A percentile compares a stretch with the other conserved stretches of the same genome.
These are phyloP conservation scores for Cladophialophora immunda DNA, from an alignment of 2,329 filamentous ascomycete species.

Conservation along the genomic window DNA sequence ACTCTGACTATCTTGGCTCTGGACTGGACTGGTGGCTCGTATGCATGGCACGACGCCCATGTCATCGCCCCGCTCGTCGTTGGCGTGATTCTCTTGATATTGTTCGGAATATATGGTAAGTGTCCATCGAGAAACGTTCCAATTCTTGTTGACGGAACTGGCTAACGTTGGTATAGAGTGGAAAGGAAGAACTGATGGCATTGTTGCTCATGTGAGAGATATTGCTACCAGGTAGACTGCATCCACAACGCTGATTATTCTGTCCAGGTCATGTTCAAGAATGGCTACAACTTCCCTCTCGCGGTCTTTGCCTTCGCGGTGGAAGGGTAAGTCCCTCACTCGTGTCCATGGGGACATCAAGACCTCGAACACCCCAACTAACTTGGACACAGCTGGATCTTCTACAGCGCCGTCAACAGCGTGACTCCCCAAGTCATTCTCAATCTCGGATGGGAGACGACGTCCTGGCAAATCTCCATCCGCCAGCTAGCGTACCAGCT, in stretches of 20 bases:
- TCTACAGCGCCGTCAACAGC: conserved; percentile 58
- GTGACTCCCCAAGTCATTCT: conserved; percentile 60
- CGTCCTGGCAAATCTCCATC: conserved; percentile 55
- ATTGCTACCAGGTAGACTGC: too few relatives aligned
- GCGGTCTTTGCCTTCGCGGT: conserved; percentile 65
- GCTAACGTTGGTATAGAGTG: conserved; percentile 54
- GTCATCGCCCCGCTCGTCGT: conserved; percentile 51
- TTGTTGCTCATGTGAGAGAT: conserved; percentile 56
- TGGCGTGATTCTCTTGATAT: conserved; percentile 38
- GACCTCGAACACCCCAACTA: not conserved
- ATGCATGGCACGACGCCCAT: conserved; percentile 50
- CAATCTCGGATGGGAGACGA: conserved; percentile 58
- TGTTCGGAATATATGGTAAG: conserved; percentile 15
- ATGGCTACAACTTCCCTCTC: conserved; percentile 63
- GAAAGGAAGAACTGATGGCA: conserved; percentile 63
- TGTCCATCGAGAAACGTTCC: not conserved
- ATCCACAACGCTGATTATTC: not conserved
- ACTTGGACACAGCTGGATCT: conserved; percentile 56
- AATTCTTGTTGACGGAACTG: not conserved
- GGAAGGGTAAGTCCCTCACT: conserved; percentile 51
- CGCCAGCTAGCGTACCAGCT: conserved; percentile 54
- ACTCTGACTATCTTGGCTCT: conserved; percentile 57
- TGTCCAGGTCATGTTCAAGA: conserved; percentile 57
- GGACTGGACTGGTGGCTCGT: conserved; percentile 54
- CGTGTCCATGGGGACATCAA: not conserved